Evolutionary conservation across 192 early-diverging fungal species (phyloP), one percentile per base, ranked within the genome.

Genomic region (Paraglomus brasilianum): DNA sequence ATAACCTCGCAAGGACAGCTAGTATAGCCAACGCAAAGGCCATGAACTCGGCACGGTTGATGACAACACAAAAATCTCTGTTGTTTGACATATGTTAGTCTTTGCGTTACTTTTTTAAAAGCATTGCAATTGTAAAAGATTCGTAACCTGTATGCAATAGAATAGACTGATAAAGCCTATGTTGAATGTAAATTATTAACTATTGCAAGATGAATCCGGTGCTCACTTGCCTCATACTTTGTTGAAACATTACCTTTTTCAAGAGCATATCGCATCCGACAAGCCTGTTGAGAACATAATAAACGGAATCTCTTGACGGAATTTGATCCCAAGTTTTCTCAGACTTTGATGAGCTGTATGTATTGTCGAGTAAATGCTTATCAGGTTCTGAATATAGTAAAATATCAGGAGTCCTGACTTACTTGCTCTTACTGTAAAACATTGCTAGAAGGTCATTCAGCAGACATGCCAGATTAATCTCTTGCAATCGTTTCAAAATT

Each of bases 11-110:
- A 44, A 69, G n/a, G 6, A 72, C 14, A 8, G 66, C 36, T n/a
- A 59, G 8, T 8, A 15, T 41, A 9, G 58, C 17, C 22, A 82
- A 51, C 4, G 80, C 75, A 53, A 82, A 75, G 5, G 78, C 21
- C 78, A 82, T 82, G 67, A 82, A 82, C 64, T 78, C 75, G 2
- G 75, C 75, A 45, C 71, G 72, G 8, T 70, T 71, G 50, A 80
- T 55, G 44, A 82, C 69, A 8, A 69, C 63, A 58, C 72, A 70
- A 47, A 77, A 80, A 51, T 69, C 55, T 8, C 78, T 80, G 63
- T 53, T 53, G 21, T 30, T 13, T 7, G 22, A 38, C n/a, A 15
- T 17, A 48, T 15, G 13, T 39, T 39, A 58, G 3, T 13, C 38
- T 8, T 65, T 13, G n/a, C n/a, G n/a, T n/a, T n/a, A n/a, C n/a